A percentile compares a stretch with the other conserved stretches of the same genome.
Evolutionary conservation across 2,329 filamentous ascomycete genomes (phyloP).

Genomic region (Fusarium phyllophilum): DNA sequence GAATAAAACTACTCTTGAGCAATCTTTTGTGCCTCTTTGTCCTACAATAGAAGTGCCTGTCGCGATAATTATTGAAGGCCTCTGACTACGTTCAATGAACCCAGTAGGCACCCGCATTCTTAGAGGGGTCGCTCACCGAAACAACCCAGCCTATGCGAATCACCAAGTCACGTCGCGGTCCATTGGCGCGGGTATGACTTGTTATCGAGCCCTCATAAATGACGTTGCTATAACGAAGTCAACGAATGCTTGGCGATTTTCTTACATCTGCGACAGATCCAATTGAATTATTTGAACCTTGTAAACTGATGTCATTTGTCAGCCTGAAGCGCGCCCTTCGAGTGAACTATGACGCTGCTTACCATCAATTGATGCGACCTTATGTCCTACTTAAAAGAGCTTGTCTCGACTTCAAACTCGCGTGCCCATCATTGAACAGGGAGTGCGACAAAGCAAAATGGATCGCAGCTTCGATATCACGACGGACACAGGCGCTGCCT

Average conservation of each 20-base stretch:
- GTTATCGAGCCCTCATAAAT: not conserved
- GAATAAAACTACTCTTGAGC: not conserved
- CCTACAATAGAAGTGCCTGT: no score
- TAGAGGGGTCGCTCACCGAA: not conserved
- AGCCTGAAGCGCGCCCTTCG: constrained; percentile 1
- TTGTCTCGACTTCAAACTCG: not conserved
- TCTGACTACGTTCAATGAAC: not conserved
- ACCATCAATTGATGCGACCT: not conserved
- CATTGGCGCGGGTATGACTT: not conserved
- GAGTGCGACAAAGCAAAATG: not conserved
- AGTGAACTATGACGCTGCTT: not conserved
- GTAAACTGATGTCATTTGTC: constrained; percentile 7
- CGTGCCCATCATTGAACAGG: fast-evolving
- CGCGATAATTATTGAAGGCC: no score
- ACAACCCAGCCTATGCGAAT: not conserved
- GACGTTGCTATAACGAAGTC: not conserved
- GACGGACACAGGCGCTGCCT: not conserved
- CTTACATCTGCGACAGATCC: not conserved
- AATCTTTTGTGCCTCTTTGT: no score
- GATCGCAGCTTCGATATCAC: constrained; percentile 5
- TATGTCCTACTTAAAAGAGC: not conserved
- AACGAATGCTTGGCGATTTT: not conserved
- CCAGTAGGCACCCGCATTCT: not conserved
- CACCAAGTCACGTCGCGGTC: no score
- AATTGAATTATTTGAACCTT: not conserved